Base-by-base conservation (phyloP, 176 grass and related monocot genomes). In the Triticum dicoccoides region DNA sequence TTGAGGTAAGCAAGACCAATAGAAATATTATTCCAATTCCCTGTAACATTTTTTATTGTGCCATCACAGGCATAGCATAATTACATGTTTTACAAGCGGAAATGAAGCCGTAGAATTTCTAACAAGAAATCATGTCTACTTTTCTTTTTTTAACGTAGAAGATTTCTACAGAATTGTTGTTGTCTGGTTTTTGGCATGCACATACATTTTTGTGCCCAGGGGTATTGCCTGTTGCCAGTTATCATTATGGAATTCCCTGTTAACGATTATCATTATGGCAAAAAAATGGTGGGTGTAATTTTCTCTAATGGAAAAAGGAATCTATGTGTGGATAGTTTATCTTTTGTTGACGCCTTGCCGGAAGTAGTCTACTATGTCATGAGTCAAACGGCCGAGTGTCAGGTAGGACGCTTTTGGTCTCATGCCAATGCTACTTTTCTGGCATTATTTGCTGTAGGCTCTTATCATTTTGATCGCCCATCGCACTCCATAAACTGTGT, bases 71-170 rank as follows among this genome's bases (percentile, higher is more conserved):
- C 44, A 59, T 85, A 79, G 18, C 67, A 38, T 84, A 8, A 38
- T 39, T 85, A 17, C 72, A 33, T 76, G 14, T 62, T 80, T 37
- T 73, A 64, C 44, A 17, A 81, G 27, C 61, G 65, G 47, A 45
- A 21, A 30, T 67, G 44, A 13, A 89, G 29, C 56, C 45, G 73
- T 67, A 61, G 11, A 69, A 59, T 76, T 80, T 30, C 12, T 75
- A n/a, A 80, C 65, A 82, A 49, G 4, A 65, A 74, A 84, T 9
- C 23, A 74, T 6, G 23, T 33, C n/a, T 37, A 85, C 2, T 49
- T 89, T 42, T 30, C 23, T 20, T 15, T 65, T 52, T 18, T 54
- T 81, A 58, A 66, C 21, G 1, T 44, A 86, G 82, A 89, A 86
- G 2, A 52, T 82, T 76, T 77, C 21, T 74, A 17, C 6, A 74